phyloP scores from a whole-genome alignment of 2,329 filamentous ascomycete genomes.

The Epichloe uncinata region DNA sequence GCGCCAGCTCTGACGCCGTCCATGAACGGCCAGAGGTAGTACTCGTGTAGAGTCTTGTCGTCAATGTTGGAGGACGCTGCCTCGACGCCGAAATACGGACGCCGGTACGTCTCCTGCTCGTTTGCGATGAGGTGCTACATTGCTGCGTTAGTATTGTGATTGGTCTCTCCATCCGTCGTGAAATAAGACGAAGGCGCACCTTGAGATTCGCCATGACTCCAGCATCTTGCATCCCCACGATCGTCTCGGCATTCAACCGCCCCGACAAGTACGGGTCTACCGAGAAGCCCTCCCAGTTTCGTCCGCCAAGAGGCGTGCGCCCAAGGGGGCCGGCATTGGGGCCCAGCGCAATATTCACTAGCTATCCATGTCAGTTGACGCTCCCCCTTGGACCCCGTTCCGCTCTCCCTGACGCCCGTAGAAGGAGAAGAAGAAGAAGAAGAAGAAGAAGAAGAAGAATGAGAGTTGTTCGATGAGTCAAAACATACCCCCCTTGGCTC shows the following conservation, averaged over 20 bases:
- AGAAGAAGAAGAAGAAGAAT: not conserved
- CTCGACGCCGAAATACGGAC: conserved; percentile 29
- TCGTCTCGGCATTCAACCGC: conserved; percentile 54
- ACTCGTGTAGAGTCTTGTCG: conserved; percentile 51
- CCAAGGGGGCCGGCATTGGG: conserved; percentile 60
- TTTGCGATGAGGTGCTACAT: conserved; percentile 43
- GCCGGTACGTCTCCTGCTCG: conserved; percentile 43
- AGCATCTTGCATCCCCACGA: conserved; percentile 62
- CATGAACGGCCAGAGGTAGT: conserved; percentile 54
- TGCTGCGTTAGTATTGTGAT: not conserved
- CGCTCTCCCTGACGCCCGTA: not conserved
- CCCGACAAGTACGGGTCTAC: conserved; percentile 60
- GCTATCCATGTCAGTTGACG: conserved; percentile 19
- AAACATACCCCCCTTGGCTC: conserved; percentile 39
- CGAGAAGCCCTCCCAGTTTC: conserved; percentile 67
- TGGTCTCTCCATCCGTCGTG: not conserved
- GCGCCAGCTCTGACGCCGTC: conserved; percentile 45
- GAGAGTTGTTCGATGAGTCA: not conserved
- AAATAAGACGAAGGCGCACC: conserved; percentile 13
- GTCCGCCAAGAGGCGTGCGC: conserved; percentile 54
- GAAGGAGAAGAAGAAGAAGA: not conserved
- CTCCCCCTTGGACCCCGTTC: not conserved
- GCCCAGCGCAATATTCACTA: conserved; percentile 54
- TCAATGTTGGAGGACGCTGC: conserved; percentile 49
- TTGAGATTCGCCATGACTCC: conserved; percentile 70